Percentiles rank a stretch among this genome's conserved stretches.
phyloP scores from a whole-genome alignment of 202 grass and related monocot genomes.

The Schoenoplectus tabernaemontani region DNA sequence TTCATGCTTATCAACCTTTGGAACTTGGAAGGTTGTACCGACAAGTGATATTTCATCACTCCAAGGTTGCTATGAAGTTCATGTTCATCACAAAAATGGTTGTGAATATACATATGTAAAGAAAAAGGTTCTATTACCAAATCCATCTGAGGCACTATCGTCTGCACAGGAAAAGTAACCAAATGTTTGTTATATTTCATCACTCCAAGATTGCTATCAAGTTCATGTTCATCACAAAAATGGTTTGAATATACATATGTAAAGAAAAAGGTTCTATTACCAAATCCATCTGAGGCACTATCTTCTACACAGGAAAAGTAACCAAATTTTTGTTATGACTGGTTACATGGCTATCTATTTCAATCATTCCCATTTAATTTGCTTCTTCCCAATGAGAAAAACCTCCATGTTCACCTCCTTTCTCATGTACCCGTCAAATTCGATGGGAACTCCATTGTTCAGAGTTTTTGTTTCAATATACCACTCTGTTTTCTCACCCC shows the following conservation, averaged over 20 bases:
- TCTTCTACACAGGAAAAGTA: background rate
- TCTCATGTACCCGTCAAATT: slow-evolving; percentile 84
- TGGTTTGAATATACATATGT: background rate
- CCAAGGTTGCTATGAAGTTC: background rate
- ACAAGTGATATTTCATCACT: too few species aligned
- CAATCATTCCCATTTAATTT: slow-evolving; percentile 25
- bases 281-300: background rate
- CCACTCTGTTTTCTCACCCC: slow-evolving; percentile 58
- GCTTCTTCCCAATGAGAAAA: slow-evolving; percentile 52
- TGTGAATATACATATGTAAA: background rate
- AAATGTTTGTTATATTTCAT: slow-evolving; percentile 4
- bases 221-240: background rate
- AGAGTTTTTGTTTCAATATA: slow-evolving; percentile 57
- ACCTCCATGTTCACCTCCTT: slow-evolving; percentile 55
- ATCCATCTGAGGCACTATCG: background rate
- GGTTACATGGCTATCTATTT: background rate
- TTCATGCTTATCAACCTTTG: background rate
- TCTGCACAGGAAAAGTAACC: background rate
- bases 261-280: background rate
- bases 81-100: background rate
- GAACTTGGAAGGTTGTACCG: background rate
- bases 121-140: background rate
- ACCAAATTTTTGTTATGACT: background rate
- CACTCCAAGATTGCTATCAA: background rate
- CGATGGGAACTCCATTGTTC: slow-evolving; percentile 55